Percentiles rank a stretch among this genome's conserved stretches.
Evolutionary conservation across 257 asterid species (phyloP).

Genomic region (Nicotiana knightiana): DNA sequence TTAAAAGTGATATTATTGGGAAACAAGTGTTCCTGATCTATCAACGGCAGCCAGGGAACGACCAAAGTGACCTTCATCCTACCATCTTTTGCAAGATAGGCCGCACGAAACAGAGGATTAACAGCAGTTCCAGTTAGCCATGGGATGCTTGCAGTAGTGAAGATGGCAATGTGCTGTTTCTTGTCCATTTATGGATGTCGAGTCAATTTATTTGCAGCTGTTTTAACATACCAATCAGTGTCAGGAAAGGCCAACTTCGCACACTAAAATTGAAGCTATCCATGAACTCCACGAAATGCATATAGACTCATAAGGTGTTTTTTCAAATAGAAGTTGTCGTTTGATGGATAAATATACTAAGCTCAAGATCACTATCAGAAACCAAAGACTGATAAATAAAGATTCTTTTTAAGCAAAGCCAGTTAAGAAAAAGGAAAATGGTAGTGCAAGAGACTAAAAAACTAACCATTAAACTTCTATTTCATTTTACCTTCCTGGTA

Average conservation of each 20-base stretch:
- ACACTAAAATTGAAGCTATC: not conserved
- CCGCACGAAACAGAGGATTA: conserved; percentile 96
- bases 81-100: conserved; percentile 72
- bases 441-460: not conserved
- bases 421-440: not conserved
- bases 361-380: not conserved
- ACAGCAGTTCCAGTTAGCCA: conserved; percentile 98
- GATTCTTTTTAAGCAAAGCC: too few relatives aligned
- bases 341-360: not conserved
- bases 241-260: not conserved
- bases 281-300: not conserved
- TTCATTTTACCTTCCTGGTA: not conserved
- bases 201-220: not conserved
- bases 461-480: not conserved
- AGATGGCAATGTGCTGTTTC: conserved; percentile 55
- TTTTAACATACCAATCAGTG: not conserved
- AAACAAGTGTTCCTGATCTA: conserved; percentile 76
- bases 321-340: not conserved
- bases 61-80: conserved; percentile 66
- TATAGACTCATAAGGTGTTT: not conserved
- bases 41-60: conserved; percentile 81
- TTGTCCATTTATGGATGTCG: conserved; percentile 20
- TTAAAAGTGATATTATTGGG: conserved; percentile 64
- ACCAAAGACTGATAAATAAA: not conserved
- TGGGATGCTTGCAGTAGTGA: conserved; percentile 99